A percentile compares a stretch with the other conserved stretches of the same genome.
These are phyloP conservation scores for Globisporangium viniferum DNA, from an alignment of 352 stramenopile species.

Conservation along the genomic window DNA sequence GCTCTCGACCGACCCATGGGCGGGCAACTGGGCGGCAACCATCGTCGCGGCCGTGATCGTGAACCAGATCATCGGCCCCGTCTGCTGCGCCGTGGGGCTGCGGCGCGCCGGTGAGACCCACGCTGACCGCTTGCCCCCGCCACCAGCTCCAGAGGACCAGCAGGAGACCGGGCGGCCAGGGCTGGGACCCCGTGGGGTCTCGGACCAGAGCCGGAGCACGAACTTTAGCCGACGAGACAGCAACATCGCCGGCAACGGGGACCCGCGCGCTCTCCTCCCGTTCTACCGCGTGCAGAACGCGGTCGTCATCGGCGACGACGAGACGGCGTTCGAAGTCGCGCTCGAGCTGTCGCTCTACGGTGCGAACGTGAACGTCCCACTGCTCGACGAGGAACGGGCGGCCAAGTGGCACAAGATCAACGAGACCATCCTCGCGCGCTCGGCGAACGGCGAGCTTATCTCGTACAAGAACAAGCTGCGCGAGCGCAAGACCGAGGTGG, in stretches of 20 bases:
- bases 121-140: not conserved
- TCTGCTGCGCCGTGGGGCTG: constrained; percentile 40
- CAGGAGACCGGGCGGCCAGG: not conserved
- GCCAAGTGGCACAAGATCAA: constrained; percentile 62
- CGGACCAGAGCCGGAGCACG: not conserved
- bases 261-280: constrained; percentile 41
- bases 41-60: constrained; percentile 68
- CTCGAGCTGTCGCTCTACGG: constrained; percentile 62
- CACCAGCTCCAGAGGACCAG: not conserved
- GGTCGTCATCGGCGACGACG: constrained; percentile 61
- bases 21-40: constrained; percentile 50
- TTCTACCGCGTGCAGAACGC: constrained; percentile 49
- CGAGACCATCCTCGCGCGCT: constrained; percentile 44
- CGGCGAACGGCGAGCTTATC: constrained; percentile 56
- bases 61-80: constrained; percentile 69
- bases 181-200: not conserved
- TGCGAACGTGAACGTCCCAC: constrained; percentile 55
- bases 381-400: constrained; percentile 52
- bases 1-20: constrained; percentile 36
- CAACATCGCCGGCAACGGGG: constrained; percentile 11
- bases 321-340: constrained; percentile 58
- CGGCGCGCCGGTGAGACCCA: not conserved
- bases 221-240: not conserved
- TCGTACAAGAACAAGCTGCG: constrained; percentile 62
- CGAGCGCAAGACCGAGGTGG: too few relatives aligned